Evolutionary conservation across 305 asterid species (phyloP), one percentile per base, ranked within the genome.

Genomic region (Nicotiana rustica): DNA sequence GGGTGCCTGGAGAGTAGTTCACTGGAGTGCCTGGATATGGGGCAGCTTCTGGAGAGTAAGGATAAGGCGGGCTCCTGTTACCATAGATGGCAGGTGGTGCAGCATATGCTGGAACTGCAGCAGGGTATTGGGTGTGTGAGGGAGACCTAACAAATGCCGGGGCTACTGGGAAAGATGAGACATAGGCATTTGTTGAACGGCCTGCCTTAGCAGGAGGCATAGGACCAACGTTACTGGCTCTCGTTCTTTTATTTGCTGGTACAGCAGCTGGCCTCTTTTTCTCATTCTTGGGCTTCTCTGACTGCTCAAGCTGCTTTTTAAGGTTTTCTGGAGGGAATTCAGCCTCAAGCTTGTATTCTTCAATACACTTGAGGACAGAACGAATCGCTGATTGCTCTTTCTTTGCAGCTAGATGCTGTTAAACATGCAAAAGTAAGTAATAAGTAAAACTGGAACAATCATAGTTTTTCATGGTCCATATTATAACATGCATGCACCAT

Each of bases 141-240:
- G 99, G 97, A 12, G 99, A 94, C 90, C 94, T 85, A 77, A 94
- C 85, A 10, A 88, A 94, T 5, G 99, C 85, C 0, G 98, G 97
- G 2, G 97, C 93, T 52, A 96, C 86, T 0, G 99, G 99, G 92
- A 96, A 94, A 21, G 99, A 96, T 4, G 98, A 96, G 65, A 96
- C 99, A 1, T 96, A 96, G 65, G 98, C 99, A 33, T 96, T 96
- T 68, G 98, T 92, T 31, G 97, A 93, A 66, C 99, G 99, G 1
- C 97, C 99, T 0, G 99, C 99, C 90, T 96, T 96, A 84, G 99
- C 99, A 6, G 98, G 99, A 31, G 99, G 99, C 99, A 96, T 94
- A 65, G 96, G 98, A 25, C 98, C 98, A 0, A 94, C 98, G 2
- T 88, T 93, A 92, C 90, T 93, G 82, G 91, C 98, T 33, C 98